Evolutionary conservation across 768 basidiomycete genomes (phyloP).

Genomic region (Tulasnella sp.): DNA sequence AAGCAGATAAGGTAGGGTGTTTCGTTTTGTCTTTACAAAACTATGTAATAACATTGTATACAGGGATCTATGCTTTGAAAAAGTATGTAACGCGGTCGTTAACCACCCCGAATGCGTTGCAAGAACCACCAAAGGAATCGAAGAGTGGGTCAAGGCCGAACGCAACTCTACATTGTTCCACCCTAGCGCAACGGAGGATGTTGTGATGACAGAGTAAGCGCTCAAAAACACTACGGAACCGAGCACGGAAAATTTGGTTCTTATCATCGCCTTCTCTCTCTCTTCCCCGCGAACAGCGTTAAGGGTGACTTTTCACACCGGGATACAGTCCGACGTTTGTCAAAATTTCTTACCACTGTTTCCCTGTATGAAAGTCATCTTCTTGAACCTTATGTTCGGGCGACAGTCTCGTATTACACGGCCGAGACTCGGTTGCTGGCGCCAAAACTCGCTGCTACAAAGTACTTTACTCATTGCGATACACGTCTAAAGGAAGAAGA

Average conservation of each 20-base stretch:
- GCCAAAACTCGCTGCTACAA: slow-evolving; percentile 31
- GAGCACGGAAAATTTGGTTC: background rate
- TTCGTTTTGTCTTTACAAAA: background rate
- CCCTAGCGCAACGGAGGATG: background rate
- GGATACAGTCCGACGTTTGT: slow-evolving; percentile 15
- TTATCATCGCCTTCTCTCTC: slow-evolving; percentile 18
- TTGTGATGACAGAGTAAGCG: slow-evolving; percentile 30
- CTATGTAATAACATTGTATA: background rate
- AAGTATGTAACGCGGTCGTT: slow-evolving; percentile 43
- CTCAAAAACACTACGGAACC: slow-evolving; percentile 31
- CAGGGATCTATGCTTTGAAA: slow-evolving; percentile 41
- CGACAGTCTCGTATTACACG: slow-evolving; percentile 41
- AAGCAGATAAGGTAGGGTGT: slow-evolving; percentile 29
- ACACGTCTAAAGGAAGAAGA: slow-evolving; percentile 22
- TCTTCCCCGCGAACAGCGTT: slow-evolving; percentile 9
- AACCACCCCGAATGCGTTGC: slow-evolving; percentile 33
- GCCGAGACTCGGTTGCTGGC: slow-evolving; percentile 35
- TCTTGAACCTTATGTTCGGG: slow-evolving; percentile 40
- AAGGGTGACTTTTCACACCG: background rate
- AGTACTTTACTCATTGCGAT: slow-evolving; percentile 43
- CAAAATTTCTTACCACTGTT: slow-evolving; percentile 39
- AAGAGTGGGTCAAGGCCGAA: slow-evolving; percentile 32
- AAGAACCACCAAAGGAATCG: slow-evolving; percentile 34
- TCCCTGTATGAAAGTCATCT: slow-evolving; percentile 42
- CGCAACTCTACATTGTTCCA: background rate